These are phyloP conservation scores for Botrytis hyacinthi DNA, from an alignment of 2,329 filamentous ascomycete genomes.

Conservation along the genomic window DNA sequence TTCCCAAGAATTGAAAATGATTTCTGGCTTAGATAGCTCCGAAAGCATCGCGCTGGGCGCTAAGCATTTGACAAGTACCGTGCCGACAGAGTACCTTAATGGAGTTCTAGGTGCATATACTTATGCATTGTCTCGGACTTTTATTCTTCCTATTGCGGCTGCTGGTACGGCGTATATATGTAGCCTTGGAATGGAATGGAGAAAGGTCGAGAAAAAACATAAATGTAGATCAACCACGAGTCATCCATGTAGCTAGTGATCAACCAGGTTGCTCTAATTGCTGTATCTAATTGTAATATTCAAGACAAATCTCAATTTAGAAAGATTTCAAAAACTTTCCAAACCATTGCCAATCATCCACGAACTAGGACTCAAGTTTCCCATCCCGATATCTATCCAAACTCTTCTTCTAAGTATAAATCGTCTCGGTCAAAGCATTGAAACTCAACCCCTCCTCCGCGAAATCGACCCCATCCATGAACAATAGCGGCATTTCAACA, in stretches of 20 bases:
- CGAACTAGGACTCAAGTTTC: neutral
- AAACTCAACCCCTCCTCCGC: constrained; percentile 75
- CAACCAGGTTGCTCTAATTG: neutral
- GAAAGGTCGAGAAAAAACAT: neutral
- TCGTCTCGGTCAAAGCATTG: constrained; percentile 68
- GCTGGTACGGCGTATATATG: neutral
- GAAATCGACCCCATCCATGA: constrained; percentile 80
- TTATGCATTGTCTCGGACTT: neutral
- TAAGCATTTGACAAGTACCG: constrained; percentile 37
- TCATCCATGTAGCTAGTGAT: neutral
- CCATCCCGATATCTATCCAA: neutral
- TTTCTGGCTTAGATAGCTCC: constrained; percentile 35
- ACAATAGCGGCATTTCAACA: constrained; percentile 89
- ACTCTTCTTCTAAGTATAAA: constrained; percentile 56
- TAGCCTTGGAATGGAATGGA: neutral
- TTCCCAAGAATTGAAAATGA: constrained; percentile 17
- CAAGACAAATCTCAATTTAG: neutral
- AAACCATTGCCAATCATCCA: neutral
- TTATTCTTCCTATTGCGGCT: neutral
- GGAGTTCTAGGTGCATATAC: neutral
- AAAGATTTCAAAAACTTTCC: neutral
- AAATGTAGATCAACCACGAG: neutral
- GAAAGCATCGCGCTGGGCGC: constrained; percentile 43
- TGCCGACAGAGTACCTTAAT: neutral
- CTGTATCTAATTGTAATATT: neutral